These are phyloP conservation scores for Phytophthora palmivora DNA, from an alignment of 352 stramenopile species.

Conservation along the genomic window DNA sequence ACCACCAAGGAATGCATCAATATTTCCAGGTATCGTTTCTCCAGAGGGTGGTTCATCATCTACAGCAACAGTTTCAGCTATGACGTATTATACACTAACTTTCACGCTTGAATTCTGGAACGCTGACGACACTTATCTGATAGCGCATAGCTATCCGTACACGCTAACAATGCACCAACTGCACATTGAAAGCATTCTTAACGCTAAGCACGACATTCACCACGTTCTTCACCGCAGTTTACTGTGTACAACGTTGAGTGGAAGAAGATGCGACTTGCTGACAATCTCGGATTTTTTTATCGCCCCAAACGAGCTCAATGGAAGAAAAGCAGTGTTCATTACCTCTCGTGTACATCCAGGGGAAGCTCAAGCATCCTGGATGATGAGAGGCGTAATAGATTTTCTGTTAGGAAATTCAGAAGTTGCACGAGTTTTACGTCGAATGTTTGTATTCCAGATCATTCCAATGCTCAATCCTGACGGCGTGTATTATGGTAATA, in stretches of 20 bases:
- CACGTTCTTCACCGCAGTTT: conserved; percentile 52
- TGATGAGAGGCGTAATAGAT: conserved; percentile 94
- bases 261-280: conserved; percentile 71
- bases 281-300: conserved; percentile 73
- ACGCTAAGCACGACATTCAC: conserved; percentile 1
- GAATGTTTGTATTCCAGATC: conserved; percentile 93
- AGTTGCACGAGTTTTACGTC: conserved; percentile 72
- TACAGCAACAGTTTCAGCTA: conserved; percentile 1
- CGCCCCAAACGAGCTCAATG: conserved; percentile 36
- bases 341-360: conserved; percentile 91
- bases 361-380: conserved; percentile 92
- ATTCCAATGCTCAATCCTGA: conserved; percentile 96
- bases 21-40: not conserved
- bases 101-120: conserved; percentile 89
- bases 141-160: conserved; percentile 94
- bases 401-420: conserved; percentile 81
- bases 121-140: conserved; percentile 82
- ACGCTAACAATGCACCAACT: conserved; percentile 83
- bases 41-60: conserved; percentile 3
- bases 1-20: conserved; percentile 20
- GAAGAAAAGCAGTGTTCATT: conserved; percentile 70
- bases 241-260: conserved; percentile 68
- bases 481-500: conserved; percentile 94
- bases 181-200: conserved; percentile 58
- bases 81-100: conserved; percentile 87